Evolutionary conservation across 225 moss, liverwort and hornwort genomes (phyloP).

Genomic region (Polytrichum formosum): DNA sequence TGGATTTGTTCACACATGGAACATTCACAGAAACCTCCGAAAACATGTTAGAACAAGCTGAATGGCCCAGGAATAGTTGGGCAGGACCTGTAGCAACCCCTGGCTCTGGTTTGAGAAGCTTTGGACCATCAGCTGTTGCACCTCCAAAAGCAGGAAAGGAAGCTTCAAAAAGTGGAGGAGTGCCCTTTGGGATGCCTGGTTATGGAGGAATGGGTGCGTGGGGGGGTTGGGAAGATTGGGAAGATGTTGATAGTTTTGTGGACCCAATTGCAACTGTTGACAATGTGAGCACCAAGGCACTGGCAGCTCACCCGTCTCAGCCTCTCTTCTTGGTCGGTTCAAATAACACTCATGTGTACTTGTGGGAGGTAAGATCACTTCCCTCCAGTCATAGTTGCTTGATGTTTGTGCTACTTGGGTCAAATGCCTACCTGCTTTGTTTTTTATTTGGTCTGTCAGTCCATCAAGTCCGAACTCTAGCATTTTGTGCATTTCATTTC

Average conservation of each 20-base stretch:
- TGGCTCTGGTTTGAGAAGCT: constrained; percentile 36
- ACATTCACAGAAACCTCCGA: constrained; percentile 44
- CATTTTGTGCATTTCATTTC: no score
- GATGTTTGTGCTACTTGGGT: no score
- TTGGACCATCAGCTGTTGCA: constrained; percentile 33
- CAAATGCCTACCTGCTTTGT: no score
- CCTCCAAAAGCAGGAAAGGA: constrained; percentile 45
- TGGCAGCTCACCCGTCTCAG: constrained; percentile 64
- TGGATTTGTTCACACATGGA: constrained; percentile 48
- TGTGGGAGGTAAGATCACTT: constrained; percentile 53
- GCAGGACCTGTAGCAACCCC: constrained; percentile 63
- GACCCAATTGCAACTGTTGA: constrained; percentile 67
- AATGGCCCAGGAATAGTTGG: constrained; percentile 61
- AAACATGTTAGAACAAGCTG: constrained; percentile 46
- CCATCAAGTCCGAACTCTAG: no score
- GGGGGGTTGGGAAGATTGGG: constrained; percentile 76
- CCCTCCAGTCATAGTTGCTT: no score
- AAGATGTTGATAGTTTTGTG: constrained; percentile 56
- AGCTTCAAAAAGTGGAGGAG: constrained; percentile 38
- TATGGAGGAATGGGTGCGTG: constrained; percentile 75
- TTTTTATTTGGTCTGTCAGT: no score
- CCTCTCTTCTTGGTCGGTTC: constrained; percentile 70
- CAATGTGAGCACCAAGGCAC: constrained; percentile 65
- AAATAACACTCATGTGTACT: constrained; percentile 69
- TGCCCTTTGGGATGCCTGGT: constrained; percentile 68